Conservation (phyloP, 2,329 filamentous ascomycete genomes). For the Ascochyta viciae-villosae region DNA sequence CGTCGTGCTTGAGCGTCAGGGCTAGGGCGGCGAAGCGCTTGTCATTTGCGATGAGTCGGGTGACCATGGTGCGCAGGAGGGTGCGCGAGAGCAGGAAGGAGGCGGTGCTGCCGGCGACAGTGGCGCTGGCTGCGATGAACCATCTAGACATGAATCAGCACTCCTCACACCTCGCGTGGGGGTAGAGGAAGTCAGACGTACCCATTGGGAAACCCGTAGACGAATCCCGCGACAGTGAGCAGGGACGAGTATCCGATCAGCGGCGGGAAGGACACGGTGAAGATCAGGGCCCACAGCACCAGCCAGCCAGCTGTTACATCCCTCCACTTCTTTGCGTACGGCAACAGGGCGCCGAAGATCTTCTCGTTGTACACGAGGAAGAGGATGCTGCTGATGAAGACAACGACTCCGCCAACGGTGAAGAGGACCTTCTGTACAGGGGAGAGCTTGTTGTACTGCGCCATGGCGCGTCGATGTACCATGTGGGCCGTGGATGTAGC, state of each 20-base stretch:
- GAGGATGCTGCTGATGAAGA: constrained; percentile 67
- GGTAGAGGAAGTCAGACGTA: constrained; percentile 60
- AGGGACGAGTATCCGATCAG: constrained; percentile 86
- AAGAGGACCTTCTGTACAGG: constrained; percentile 69
- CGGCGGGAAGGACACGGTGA: constrained; percentile 82
- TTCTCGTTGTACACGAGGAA: constrained; percentile 79
- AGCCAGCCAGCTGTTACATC: constrained; percentile 73
- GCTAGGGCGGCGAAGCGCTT: constrained; percentile 87
- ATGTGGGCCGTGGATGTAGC: constrained; percentile 54
- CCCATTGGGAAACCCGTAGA: constrained; percentile 74
- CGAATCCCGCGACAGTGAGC: constrained; percentile 72
- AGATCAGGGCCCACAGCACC: constrained; percentile 77
- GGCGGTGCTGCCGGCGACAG: constrained; percentile 76
- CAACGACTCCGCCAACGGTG: constrained; percentile 57
- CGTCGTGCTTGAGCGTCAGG: constrained; percentile 88
- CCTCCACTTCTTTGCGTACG: constrained; percentile 79
- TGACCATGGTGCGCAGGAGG: constrained; percentile 78
- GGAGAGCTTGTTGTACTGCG: constrained; percentile 63
- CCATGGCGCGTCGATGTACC: constrained; percentile 54
- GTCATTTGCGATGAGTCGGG: constrained; percentile 80
- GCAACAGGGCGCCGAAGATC: constrained; percentile 78
- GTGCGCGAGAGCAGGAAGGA: constrained; percentile 84
- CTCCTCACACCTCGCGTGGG: not conserved
- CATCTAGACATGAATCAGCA: constrained; percentile 62
- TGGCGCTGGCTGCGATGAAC: constrained; percentile 82